A percentile compares a stretch with the other conserved stretches of the same genome.
Conservation (phyloP, 352 stramenopile species). For the Globisporangium solare region DNA sequence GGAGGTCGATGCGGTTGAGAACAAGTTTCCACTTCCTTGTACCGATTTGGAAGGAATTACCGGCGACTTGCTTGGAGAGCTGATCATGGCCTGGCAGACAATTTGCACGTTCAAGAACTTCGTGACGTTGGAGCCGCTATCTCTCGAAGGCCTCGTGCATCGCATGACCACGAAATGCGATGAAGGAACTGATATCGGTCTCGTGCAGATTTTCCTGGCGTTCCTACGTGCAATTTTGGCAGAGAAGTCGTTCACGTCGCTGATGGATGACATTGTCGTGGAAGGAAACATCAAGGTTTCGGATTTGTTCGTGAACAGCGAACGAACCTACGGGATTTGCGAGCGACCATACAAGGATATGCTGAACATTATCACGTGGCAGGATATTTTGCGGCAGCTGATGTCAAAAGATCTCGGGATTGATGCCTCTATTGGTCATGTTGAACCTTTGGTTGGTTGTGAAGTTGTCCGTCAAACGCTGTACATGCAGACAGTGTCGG, state of each 20-base stretch:
- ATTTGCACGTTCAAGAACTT: conserved; percentile 75
- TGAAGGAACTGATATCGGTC: conserved; percentile 36
- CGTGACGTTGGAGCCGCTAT: conserved; percentile 51
- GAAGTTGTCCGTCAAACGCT: conserved; percentile 80
- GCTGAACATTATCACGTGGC: conserved; percentile 78
- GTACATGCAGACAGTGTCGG: conserved; percentile 77
- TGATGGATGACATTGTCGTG: conserved; percentile 70
- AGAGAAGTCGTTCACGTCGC: conserved; percentile 76
- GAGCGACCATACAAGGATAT: conserved; percentile 65
- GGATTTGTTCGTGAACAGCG: conserved; percentile 66
- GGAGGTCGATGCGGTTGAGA: conserved; percentile 25
- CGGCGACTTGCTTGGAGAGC: conserved; percentile 56
- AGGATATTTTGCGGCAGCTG: conserved; percentile 77
- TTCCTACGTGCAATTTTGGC: conserved; percentile 66
- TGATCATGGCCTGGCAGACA: conserved; percentile 79
- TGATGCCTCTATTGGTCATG: conserved; percentile 64
- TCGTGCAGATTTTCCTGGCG: conserved; percentile 68
- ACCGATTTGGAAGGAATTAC: conserved; percentile 46
- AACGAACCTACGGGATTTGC: conserved; percentile 73
- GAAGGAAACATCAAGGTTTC: conserved; percentile 80
- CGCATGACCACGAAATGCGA: conserved; percentile 44
- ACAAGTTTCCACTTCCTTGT: conserved; percentile 30
- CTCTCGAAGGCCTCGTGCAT: conserved; percentile 53
- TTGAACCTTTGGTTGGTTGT: conserved; percentile 70
- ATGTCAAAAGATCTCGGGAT: conserved; percentile 80